A percentile compares a stretch with the other conserved stretches of the same genome.
These are phyloP conservation scores for Chondrus crispus DNA, from an alignment of 23 red algal species.

Conservation along the genomic window DNA sequence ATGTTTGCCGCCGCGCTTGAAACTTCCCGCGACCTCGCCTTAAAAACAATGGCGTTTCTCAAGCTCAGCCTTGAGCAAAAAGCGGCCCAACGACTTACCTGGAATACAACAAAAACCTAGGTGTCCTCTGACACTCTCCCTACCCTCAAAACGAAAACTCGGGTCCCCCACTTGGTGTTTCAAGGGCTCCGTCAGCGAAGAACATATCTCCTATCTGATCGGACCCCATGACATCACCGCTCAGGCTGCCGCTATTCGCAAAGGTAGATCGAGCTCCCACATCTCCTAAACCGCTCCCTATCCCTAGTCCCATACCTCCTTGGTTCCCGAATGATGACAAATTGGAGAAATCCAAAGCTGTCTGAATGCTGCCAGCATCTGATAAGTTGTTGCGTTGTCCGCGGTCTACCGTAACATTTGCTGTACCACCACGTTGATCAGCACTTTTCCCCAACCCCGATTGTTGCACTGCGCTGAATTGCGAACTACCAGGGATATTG, in stretches of 20 bases:
- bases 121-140: not conserved
- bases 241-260: not conserved
- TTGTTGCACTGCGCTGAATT: too few species aligned
- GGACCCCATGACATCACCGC: not conserved
- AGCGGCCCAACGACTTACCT: not conserved
- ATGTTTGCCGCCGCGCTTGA: conserved; percentile 48
- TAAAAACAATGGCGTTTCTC: conserved; percentile 54
- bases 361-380: too few species aligned
- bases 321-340: not conserved
- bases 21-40: conserved; percentile 57
- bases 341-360: not conserved
- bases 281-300: not conserved
- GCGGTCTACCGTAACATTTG: too few species aligned
- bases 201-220: not conserved
- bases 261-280: not conserved
- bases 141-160: not conserved
- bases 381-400: too few species aligned
- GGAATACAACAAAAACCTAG: conserved; percentile 31
- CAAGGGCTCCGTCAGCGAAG: not conserved
- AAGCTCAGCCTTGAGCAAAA: conserved; percentile 29
- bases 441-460: too few species aligned
- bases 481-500: too few species aligned
- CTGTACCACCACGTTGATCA: too few species aligned
- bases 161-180: not conserved
- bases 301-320: not conserved